A percentile compares a stretch with the other conserved stretches of the same genome.
Evolutionary conservation across 2,329 filamentous ascomycete genomes (phyloP).

Genomic region (Fusarium musae): DNA sequence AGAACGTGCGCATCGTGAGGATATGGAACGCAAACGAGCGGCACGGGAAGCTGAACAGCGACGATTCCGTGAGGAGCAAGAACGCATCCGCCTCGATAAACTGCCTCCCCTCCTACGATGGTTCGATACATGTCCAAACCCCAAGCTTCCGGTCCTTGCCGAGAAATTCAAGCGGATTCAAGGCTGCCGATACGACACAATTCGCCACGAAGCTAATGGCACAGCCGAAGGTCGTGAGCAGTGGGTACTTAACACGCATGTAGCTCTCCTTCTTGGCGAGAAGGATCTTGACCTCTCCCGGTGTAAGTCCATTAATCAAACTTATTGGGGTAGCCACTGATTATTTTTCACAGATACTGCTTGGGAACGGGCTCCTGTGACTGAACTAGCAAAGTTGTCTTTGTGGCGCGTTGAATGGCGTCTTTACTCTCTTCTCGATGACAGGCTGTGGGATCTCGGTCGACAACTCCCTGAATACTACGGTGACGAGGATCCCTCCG

Average conservation of each 20-base stretch:
- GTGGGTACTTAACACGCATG: slow-evolving; percentile 74
- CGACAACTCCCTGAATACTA: slow-evolving; percentile 65
- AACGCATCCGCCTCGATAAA: slow-evolving; percentile 64
- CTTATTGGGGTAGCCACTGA: slow-evolving; percentile 3
- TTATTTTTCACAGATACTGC: slow-evolving; percentile 60
- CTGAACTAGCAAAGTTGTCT: slow-evolving; percentile 64
- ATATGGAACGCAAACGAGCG: slow-evolving; percentile 60
- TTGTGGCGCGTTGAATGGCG: slow-evolving; percentile 70
- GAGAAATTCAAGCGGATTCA: slow-evolving; percentile 66
- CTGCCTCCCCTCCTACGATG: slow-evolving; percentile 70
- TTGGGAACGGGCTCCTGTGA: slow-evolving; percentile 67
- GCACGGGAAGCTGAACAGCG: slow-evolving; percentile 64
- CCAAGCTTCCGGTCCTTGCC: slow-evolving; percentile 62
- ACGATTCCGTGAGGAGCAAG: slow-evolving; percentile 64
- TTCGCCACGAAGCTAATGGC: slow-evolving; percentile 63
- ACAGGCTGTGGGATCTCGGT: slow-evolving; percentile 63
- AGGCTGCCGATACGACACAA: slow-evolving; percentile 73
- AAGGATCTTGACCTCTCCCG: slow-evolving; percentile 69
- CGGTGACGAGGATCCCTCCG: slow-evolving; percentile 56
- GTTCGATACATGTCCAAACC: slow-evolving; percentile 65
- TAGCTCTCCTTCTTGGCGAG: slow-evolving; percentile 71
- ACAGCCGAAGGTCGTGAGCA: slow-evolving; percentile 69
- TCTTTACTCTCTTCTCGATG: slow-evolving; percentile 64
- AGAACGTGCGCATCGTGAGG: slow-evolving; percentile 56
- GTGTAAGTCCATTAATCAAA: slow-evolving; percentile 62